Evolutionary conservation across 495 filamentous ascomycete genomes (phyloP).

Genomic region (Talaromyces nanjingensis): DNA sequence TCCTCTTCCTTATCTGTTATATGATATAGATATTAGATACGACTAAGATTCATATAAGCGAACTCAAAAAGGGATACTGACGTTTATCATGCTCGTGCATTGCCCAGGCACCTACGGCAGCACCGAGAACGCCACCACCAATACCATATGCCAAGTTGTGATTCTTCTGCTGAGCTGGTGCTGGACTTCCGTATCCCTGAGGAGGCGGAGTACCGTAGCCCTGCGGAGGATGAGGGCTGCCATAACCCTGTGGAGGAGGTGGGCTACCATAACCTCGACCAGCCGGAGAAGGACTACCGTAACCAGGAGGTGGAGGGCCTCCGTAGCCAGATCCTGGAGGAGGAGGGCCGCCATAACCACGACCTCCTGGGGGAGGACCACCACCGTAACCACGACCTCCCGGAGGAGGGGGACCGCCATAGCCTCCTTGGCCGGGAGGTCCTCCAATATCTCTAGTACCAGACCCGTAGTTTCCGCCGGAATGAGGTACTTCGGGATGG

Average conservation of each 20-base stretch:
- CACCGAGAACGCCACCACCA: slow-evolving; percentile 5
- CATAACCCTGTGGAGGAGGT: slow-evolving; percentile 3
- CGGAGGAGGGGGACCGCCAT: slow-evolving; percentile 5
- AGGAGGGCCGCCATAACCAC: slow-evolving; percentile 1
- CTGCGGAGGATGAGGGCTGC: slow-evolving; percentile 1
- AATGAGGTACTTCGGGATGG: slow-evolving; percentile 4
- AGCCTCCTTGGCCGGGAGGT: background rate
- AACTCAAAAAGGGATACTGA: no score
- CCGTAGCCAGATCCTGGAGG: slow-evolving; percentile 2
- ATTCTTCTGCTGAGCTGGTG: slow-evolving; percentile 4
- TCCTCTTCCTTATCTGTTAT: slow-evolving; percentile 5
- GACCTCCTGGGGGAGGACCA: background rate
- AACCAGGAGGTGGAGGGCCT: background rate
- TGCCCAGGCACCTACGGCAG: slow-evolving; percentile 3
- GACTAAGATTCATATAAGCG: no score
- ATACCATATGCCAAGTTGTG: slow-evolving; percentile 2
- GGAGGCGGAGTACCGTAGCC: slow-evolving; percentile 2
- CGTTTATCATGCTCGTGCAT: slow-evolving; percentile 6
- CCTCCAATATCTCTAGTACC: slow-evolving; percentile 2
- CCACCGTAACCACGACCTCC: background rate
- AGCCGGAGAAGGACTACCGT: background rate
- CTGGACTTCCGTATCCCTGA: slow-evolving; percentile 1
- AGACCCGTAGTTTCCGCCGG: background rate
- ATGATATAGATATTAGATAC: background rate
- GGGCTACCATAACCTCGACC: background rate